These are phyloP conservation scores for Malassezia equina DNA, from an alignment of 1,284 basidiomycete genomes.

Conservation along the genomic window DNA sequence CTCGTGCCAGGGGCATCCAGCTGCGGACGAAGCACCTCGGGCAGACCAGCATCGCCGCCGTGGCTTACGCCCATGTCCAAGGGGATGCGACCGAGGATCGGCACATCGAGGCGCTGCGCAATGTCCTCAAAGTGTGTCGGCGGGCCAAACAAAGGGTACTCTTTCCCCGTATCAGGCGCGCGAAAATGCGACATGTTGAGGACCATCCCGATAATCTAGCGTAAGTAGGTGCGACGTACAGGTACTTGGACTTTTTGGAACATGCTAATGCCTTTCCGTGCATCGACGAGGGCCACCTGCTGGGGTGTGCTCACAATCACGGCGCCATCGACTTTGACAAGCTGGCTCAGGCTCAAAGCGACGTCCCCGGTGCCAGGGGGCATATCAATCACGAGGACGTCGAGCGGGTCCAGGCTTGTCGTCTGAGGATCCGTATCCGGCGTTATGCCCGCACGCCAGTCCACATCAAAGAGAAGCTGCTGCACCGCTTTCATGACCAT, in stretches of 20 bases:
- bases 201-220: slow-evolving; percentile 74
- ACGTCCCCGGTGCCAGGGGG: slow-evolving; percentile 96
- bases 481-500: slow-evolving; percentile 99
- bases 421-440: slow-evolving; percentile 5
- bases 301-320: slow-evolving; percentile 80
- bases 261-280: slow-evolving; percentile 85
- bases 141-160: slow-evolving; percentile 70
- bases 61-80: slow-evolving; percentile 66
- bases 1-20: slow-evolving; percentile 27
- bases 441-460: slow-evolving; percentile 57
- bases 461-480: slow-evolving; percentile 89
- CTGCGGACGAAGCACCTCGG: slow-evolving; percentile 49
- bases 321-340: slow-evolving; percentile 54
- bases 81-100: slow-evolving; percentile 73
- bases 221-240: slow-evolving; percentile 50
- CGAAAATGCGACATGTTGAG: slow-evolving; percentile 84
- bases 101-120: slow-evolving; percentile 57
- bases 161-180: slow-evolving; percentile 64
- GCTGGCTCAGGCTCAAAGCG: slow-evolving; percentile 78
- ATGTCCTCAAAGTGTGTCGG: slow-evolving; percentile 59
- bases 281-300: slow-evolving; percentile 82
- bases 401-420: slow-evolving; percentile 51
- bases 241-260: slow-evolving; percentile 80
- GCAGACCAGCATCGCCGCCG: slow-evolving; percentile 63
- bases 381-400: slow-evolving; percentile 87